Conservation (phyloP, 352 stramenopile species). For the Blastocystis sp. region DNA sequence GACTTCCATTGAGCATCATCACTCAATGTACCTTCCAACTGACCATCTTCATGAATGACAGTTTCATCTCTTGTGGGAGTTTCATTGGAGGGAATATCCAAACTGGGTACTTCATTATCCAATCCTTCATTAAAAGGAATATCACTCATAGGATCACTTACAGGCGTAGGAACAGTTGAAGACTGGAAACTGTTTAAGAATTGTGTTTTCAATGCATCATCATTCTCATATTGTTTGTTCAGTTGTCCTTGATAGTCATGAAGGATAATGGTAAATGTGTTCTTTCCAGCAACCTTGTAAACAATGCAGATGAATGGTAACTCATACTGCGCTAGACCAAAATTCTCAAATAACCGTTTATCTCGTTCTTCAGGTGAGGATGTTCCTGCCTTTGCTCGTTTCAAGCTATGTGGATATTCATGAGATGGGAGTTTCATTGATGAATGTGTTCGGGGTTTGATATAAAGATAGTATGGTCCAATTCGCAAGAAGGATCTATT, state of each 20-base stretch:
- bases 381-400: background rate
- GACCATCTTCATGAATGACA: background rate
- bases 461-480: slow-evolving; percentile 15
- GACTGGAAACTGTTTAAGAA: background rate
- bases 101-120: too few species aligned
- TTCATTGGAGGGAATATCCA: too few species aligned
- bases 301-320: slow-evolving; percentile 37
- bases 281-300: background rate
- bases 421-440: background rate
- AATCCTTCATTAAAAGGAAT: too few species aligned
- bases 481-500: background rate
- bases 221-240: background rate
- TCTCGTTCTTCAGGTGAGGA: background rate
- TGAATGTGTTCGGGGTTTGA: background rate
- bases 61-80: too few species aligned
- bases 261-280: background rate
- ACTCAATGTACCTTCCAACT: background rate
- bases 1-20: background rate
- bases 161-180: background rate
- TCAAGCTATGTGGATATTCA: background rate
- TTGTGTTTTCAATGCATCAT: background rate
- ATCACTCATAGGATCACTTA: too few species aligned
- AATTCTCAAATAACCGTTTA: background rate
- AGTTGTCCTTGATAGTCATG: slow-evolving; percentile 21
- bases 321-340: background rate